Base-by-base conservation (phyloP, 2,329 filamentous ascomycete genomes). In the Leptographium wingfieldii region DNA sequence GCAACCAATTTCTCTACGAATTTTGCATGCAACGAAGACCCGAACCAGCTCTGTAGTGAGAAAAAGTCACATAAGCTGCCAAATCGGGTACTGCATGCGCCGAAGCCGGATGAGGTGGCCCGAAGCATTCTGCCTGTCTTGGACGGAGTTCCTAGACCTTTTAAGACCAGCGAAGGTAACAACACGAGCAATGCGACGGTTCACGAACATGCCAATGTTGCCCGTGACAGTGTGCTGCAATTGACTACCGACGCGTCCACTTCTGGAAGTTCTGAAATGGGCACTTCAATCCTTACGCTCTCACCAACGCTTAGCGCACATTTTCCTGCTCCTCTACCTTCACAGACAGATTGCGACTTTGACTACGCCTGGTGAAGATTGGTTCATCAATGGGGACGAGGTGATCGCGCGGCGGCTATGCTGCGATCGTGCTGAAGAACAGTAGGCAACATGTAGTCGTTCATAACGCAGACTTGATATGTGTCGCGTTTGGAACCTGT, bases 331-430 rank as follows among this genome's bases (percentile, higher is more conserved):
- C 63, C 63, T 10, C 16, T 64, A 14, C 62, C 63, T 11, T 64
- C 62, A 29, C 63, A 65, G 51, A 65, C 63, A 1, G 62, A 65
- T 55, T 65, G 63, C 61, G 58, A 55, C n/a, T 64, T 16, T 31
- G 55, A 54, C 25, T 64, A 64, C 27, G 22, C 31, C 2, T 64
- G 63, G 63, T 61, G 25, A 52, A 14, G 33, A 38, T 12, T 6
- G 22, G n/a, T n/a, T 6, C 9, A 1, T 27, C 27, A 16, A 53
- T 3, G 27, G 25, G 27, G 14, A 10, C 14, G 16, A 33, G 6
- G 14, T 6, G 29, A 10, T 16, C 33, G 48, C 16, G 48, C 25
- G 10, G 3, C 9, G 22, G 48, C 29, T 51, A 19, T 27, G 43
- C 43, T 46, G 6, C 43, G 16, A 6, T 19, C 22, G 6, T 9